Evolutionary conservation across 2,329 filamentous ascomycete species (phyloP).

Genomic region (Stagonosporopsis rhizophila): DNA sequence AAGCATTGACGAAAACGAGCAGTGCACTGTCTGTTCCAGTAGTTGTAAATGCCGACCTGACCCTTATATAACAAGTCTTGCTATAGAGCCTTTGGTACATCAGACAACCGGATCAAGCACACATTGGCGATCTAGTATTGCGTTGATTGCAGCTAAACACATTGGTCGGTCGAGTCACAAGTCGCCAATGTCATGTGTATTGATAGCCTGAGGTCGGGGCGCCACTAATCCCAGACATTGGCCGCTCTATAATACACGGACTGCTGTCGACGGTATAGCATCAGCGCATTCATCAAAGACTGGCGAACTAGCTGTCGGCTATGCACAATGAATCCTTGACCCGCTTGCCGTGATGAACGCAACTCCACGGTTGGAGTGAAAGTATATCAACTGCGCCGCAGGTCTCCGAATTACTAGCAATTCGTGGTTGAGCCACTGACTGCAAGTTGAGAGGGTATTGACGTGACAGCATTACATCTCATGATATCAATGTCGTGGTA

Average conservation of each 20-base stretch:
- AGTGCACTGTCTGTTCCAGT: conserved; percentile 11
- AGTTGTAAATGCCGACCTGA: conserved; percentile 15
- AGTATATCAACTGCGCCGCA: neutral
- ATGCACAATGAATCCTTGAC: conserved; percentile 4
- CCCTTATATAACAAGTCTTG: conserved; percentile 25
- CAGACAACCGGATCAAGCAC: conserved; percentile 25
- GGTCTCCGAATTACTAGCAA: conserved; percentile 9
- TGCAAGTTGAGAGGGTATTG: neutral
- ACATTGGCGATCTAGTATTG: conserved; percentile 25
- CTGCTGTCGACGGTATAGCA: conserved; percentile 7
- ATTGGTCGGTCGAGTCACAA: conserved; percentile 21
- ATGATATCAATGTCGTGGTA: conserved; percentile 16
- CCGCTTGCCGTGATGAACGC: conserved; percentile 6
- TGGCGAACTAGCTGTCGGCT: conserved; percentile 6
- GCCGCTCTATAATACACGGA: neutral
- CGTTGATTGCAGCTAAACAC: conserved; percentile 20
- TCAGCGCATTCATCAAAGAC: conserved; percentile 3
- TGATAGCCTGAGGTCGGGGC: conserved; percentile 16
- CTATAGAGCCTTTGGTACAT: conserved; percentile 22
- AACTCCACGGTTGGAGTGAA: conserved; percentile 11
- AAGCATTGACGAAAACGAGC: conserved; percentile 19
- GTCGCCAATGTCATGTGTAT: conserved; percentile 21
- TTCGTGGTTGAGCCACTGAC: conserved; percentile 1
- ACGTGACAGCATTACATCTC: conserved; percentile 11
- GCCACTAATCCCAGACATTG: conserved; percentile 9